Percentiles rank a stretch among this genome's conserved stretches.
Evolutionary conservation across 495 filamentous ascomycete species (phyloP).

Genomic region (Lichenothelia convexa): DNA sequence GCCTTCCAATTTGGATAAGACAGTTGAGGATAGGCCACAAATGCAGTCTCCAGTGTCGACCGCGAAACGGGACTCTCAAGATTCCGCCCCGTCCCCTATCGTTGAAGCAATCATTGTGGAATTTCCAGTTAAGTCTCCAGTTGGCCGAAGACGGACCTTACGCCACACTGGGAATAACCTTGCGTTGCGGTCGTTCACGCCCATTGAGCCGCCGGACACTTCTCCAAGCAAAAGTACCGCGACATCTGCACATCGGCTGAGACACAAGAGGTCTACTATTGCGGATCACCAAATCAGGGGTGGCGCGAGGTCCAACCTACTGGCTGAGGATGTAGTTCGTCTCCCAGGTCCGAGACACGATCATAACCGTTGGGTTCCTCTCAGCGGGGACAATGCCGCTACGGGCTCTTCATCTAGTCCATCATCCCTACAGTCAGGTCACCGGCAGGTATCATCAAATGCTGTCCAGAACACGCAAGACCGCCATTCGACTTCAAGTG

Average conservation of each 20-base stretch:
- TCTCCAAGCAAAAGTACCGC: constrained; percentile 10
- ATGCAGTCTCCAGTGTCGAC: no score
- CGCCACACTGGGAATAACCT: constrained; percentile 16
- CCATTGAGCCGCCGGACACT: no score
- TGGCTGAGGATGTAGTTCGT: no score
- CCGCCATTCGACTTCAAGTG: no score
- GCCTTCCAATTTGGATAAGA: no score
- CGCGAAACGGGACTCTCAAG: constrained; percentile 11
- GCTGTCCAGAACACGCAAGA: no score
- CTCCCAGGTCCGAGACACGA: no score
- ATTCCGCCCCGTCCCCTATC: constrained; percentile 11
- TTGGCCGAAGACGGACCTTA: constrained; percentile 8
- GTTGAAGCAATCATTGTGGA: constrained; percentile 13
- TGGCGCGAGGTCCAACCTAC: constrained; percentile 6
- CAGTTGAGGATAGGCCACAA: no score
- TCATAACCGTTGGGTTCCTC: no score
- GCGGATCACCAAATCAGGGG: constrained; percentile 4
- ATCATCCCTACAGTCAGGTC: not conserved
- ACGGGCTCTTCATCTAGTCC: constrained; percentile 2
- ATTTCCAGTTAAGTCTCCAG: constrained; percentile 7
- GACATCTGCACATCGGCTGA: constrained; percentile 9
- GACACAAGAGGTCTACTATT: constrained; percentile 13
- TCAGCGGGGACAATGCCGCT: constrained; percentile 6
- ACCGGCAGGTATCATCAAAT: no score
- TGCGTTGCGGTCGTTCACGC: constrained; percentile 7